phyloP scores from a whole-genome alignment of 2,329 filamentous ascomycete species.

The Anthostomella pinea region DNA sequence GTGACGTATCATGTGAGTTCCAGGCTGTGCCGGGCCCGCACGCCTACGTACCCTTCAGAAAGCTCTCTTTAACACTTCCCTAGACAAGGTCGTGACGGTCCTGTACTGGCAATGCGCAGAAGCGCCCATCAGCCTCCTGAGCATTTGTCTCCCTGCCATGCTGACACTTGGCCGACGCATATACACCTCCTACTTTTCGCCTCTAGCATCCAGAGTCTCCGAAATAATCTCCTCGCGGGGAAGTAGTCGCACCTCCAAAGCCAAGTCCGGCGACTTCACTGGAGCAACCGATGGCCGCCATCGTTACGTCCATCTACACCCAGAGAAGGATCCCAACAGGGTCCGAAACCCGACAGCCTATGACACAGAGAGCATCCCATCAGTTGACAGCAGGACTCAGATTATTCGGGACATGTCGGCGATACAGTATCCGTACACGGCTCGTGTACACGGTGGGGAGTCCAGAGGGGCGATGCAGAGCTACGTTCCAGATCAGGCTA shows the following conservation, averaged over 20 bases:
- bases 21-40: not conserved
- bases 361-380: not conserved
- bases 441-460: not conserved
- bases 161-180: constrained; percentile 5
- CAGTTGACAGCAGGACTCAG: not conserved
- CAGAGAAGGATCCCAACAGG: too few species aligned
- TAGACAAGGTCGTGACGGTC: constrained; percentile 3
- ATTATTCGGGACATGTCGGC: not conserved
- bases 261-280: too few species aligned
- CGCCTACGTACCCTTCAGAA: not conserved
- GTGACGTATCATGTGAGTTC: constrained; percentile 13
- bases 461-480: not conserved
- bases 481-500: not conserved
- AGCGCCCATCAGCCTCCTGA: constrained; percentile 5
- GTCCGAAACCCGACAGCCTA: too few species aligned
- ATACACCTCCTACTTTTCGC: not conserved
- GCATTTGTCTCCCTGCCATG: constrained; percentile 11
- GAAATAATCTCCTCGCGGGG: not conserved
- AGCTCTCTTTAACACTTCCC: not conserved
- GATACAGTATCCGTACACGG: not conserved
- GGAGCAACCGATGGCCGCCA: too few species aligned
- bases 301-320: too few species aligned
- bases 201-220: constrained; percentile 4
- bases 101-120: constrained; percentile 11
- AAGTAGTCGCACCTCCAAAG: too few species aligned